A percentile compares a stretch with the other conserved stretches of the same genome.
phyloP scores from a whole-genome alignment of 2,329 filamentous ascomycete species.

The Pyrenochaeta sp. region DNA sequence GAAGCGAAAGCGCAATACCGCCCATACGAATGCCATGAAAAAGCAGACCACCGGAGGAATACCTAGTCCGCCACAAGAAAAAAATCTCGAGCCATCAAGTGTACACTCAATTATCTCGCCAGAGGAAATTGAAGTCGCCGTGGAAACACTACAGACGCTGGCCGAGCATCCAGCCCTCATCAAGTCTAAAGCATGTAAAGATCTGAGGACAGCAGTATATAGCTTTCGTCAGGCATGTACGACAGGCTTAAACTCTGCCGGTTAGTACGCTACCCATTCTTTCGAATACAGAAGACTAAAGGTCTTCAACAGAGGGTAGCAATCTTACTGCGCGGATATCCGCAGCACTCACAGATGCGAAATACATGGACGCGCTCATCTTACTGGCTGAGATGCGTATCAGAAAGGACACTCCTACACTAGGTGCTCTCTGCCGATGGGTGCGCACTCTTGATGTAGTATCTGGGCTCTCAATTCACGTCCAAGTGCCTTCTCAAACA shows the following conservation, averaged over 20 bases:
- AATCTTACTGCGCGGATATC: slow-evolving; percentile 74
- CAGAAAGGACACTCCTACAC: slow-evolving; percentile 69
- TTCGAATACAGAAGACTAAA: slow-evolving; percentile 4
- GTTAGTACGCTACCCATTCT: slow-evolving; percentile 37
- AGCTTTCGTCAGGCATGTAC: slow-evolving; percentile 74
- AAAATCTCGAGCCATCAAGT: slow-evolving; percentile 56
- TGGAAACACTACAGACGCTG: slow-evolving; percentile 69
- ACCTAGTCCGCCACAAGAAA: slow-evolving; percentile 40
- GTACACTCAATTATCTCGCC: slow-evolving; percentile 64
- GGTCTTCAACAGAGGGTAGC: slow-evolving; percentile 56
- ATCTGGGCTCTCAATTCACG: slow-evolving; percentile 68
- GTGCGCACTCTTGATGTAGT: slow-evolving; percentile 75
- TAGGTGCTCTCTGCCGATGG: slow-evolving; percentile 76
- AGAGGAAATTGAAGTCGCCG: slow-evolving; percentile 73
- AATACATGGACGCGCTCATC: slow-evolving; percentile 71
- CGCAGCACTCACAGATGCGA: slow-evolving; percentile 70
- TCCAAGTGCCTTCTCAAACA: slow-evolving; percentile 51
- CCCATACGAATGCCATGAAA: slow-evolving; percentile 29
- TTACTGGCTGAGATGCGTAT: slow-evolving; percentile 75
- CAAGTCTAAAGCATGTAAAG: slow-evolving; percentile 74
- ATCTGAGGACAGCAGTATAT: slow-evolving; percentile 72
- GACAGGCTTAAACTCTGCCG: slow-evolving; percentile 68
- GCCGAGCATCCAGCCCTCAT: slow-evolving; percentile 68
- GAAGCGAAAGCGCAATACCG: slow-evolving; percentile 39
- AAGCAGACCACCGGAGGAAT: slow-evolving; percentile 30